A percentile compares a stretch with the other conserved stretches of the same genome.
These are phyloP conservation scores for Venturiaceae sp. DNA, from an alignment of 2,329 filamentous ascomycete species.

Conservation along the genomic window DNA sequence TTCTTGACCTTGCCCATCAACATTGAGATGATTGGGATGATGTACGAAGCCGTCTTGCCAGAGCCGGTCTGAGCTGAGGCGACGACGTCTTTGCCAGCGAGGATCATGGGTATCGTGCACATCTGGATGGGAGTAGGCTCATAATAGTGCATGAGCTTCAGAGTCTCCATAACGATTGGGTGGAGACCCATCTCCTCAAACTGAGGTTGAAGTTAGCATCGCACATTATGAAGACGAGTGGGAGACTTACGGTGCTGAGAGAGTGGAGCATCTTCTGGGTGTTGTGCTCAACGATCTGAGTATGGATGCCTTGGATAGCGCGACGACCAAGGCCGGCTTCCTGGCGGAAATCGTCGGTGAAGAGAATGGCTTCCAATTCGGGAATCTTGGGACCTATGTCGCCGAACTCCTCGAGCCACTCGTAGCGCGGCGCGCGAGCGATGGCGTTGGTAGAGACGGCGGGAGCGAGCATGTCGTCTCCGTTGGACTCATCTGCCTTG, in stretches of 20 bases:
- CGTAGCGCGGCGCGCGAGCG: slow-evolving; percentile 44
- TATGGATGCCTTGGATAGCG: neutral
- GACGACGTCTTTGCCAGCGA: slow-evolving; percentile 70
- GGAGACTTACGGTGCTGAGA: slow-evolving; percentile 37
- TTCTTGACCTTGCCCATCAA: slow-evolving; percentile 95
- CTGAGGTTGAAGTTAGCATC: slow-evolving; percentile 23
- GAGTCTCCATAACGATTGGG: slow-evolving; percentile 70
- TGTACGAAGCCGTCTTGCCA: slow-evolving; percentile 88
- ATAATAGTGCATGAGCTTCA: slow-evolving; percentile 61
- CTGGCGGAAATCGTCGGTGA: slow-evolving; percentile 44
- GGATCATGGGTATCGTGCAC: slow-evolving; percentile 72
- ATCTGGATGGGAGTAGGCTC: slow-evolving; percentile 78
- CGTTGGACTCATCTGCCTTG: slow-evolving; percentile 9
- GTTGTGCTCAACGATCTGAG: neutral
- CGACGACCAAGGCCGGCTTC: slow-evolving; percentile 53
- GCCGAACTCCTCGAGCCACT: slow-evolving; percentile 78
- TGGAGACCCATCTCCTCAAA: slow-evolving; percentile 79
- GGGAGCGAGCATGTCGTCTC: neutral
- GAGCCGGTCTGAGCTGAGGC: slow-evolving; percentile 91
- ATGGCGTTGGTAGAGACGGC: neutral
- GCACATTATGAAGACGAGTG: slow-evolving; percentile 6
- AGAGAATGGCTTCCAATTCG: slow-evolving; percentile 67
- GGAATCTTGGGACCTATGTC: slow-evolving; percentile 63
- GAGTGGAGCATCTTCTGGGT: slow-evolving; percentile 31
- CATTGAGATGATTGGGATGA: slow-evolving; percentile 80